Evolutionary conservation across 345 rosid species (phyloP).

Genomic region (Draba incana): DNA sequence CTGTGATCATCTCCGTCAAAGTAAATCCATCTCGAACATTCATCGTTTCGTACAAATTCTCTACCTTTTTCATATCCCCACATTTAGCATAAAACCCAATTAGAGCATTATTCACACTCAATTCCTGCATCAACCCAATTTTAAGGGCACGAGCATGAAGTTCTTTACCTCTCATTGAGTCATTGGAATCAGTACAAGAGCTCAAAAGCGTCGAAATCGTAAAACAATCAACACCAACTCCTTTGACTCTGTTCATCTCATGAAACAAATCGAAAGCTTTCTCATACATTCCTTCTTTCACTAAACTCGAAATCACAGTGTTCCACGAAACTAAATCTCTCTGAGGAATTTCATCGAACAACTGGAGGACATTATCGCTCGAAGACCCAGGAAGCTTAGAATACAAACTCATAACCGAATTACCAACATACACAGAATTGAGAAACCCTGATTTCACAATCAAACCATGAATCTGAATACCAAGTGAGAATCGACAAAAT

Average conservation of each 20-base stretch:
- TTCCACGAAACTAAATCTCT: conserved; percentile 78
- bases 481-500: conserved; percentile 30
- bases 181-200: conserved; percentile 55
- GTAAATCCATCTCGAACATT: conserved; percentile 59
- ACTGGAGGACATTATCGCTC: conserved; percentile 42
- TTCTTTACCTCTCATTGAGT: conserved; percentile 56
- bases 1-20: conserved; percentile 66
- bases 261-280: conserved; percentile 55
- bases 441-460: conserved; percentile 40
- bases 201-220: conserved; percentile 66
- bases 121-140: conserved; percentile 52
- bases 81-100: conserved; percentile 64
- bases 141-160: conserved; percentile 69
- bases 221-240: conserved; percentile 53
- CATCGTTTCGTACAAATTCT: conserved; percentile 57
- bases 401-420: conserved; percentile 73
- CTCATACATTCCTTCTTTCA: conserved; percentile 46
- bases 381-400: conserved; percentile 43
- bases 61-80: conserved; percentile 51
- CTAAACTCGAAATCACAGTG: conserved; percentile 65
- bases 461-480: conserved; percentile 44
- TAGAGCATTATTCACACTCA: conserved; percentile 71
- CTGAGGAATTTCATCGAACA: conserved; percentile 71
- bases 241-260: conserved; percentile 45
- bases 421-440: conserved; percentile 54